Evolutionary conservation across 164 flowering plant species (phyloP).

Genomic region (Vitis labrusca): DNA sequence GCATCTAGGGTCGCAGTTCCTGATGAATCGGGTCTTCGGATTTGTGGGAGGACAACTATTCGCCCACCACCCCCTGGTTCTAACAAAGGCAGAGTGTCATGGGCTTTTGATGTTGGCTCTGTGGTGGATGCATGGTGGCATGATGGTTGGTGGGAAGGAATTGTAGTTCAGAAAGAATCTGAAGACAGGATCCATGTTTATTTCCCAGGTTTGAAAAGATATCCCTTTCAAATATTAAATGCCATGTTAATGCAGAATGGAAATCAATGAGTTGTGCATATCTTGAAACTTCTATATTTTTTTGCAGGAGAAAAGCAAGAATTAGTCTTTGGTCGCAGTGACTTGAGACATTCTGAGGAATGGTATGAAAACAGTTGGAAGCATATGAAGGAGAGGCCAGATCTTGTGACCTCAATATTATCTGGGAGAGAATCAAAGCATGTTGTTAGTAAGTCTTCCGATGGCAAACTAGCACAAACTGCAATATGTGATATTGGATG

Average conservation of each 20-base stretch:
- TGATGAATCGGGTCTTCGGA: slow-evolving; percentile 54
- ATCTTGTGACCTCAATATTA: slow-evolving; percentile 35
- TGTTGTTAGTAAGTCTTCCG: slow-evolving; percentile 6
- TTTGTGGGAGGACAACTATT: slow-evolving; percentile 51
- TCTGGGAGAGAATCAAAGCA: slow-evolving; percentile 15
- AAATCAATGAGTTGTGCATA: too few species aligned
- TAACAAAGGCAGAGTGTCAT: slow-evolving; percentile 24
- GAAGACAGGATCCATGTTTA: slow-evolving; percentile 47
- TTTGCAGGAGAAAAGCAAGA: slow-evolving; percentile 61
- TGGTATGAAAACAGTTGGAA: slow-evolving; percentile 67
- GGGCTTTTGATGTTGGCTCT: slow-evolving; percentile 49
- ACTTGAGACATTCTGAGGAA: slow-evolving; percentile 71
- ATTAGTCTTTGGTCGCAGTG: slow-evolving; percentile 24
- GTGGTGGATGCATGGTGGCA: slow-evolving; percentile 84
- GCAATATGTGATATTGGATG: not conserved
- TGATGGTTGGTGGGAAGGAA: slow-evolving; percentile 99
- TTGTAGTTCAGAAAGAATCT: slow-evolving; percentile 55
- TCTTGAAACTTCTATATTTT: not conserved
- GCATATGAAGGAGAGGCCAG: slow-evolving; percentile 46
- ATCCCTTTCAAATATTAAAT: not conserved
- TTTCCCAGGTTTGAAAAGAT: slow-evolving; percentile 64
- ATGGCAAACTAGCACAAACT: slow-evolving; percentile 7
- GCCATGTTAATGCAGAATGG: not conserved
- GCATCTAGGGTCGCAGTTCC: slow-evolving; percentile 51
- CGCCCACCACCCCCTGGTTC: slow-evolving; percentile 45